Percentiles rank a stretch among this genome's conserved stretches.
Conservation (phyloP, 225 moss, liverwort and hornwort species). For the Antitrichia curtipendula region DNA sequence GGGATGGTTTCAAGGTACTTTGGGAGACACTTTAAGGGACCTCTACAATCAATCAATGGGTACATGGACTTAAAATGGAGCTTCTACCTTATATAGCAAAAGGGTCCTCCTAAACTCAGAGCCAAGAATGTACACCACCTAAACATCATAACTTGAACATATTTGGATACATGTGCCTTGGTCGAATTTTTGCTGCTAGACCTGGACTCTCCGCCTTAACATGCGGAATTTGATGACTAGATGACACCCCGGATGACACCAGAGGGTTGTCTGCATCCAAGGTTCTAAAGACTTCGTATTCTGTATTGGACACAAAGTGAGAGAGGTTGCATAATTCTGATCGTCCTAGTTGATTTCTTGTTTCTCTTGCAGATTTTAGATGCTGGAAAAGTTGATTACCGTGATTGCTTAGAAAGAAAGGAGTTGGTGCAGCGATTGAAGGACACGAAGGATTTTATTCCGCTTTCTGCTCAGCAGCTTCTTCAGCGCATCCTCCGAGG, state of each 20-base stretch:
- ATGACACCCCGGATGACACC: slow-evolving; percentile 3
- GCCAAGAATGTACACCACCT: neutral
- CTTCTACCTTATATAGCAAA: too few relatives aligned
- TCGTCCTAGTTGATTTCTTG: neutral
- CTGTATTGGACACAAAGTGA: neutral
- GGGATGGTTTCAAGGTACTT: too few relatives aligned
- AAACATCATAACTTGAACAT: neutral
- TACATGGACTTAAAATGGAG: too few relatives aligned
- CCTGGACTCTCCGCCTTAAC: neutral
- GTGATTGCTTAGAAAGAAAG: slow-evolving; percentile 41
- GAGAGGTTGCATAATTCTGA: neutral
- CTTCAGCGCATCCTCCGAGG: slow-evolving; percentile 27
- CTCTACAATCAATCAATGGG: too few relatives aligned
- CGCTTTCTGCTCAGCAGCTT: slow-evolving; percentile 29
- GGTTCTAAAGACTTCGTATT: slow-evolving; percentile 34
- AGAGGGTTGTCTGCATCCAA: slow-evolving; percentile 24
- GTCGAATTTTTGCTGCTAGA: neutral
- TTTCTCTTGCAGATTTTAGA: slow-evolving; percentile 23
- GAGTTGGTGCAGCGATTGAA: slow-evolving; percentile 48
- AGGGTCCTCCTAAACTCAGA: too few relatives aligned
- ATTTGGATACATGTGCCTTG: neutral
- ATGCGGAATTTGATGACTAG: neutral
- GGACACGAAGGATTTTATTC: slow-evolving; percentile 41
- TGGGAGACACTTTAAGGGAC: too few relatives aligned
- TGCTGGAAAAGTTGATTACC: slow-evolving; percentile 49